Conservation (phyloP, 2,329 filamentous ascomycete species). For the Trichoderma sp. region DNA sequence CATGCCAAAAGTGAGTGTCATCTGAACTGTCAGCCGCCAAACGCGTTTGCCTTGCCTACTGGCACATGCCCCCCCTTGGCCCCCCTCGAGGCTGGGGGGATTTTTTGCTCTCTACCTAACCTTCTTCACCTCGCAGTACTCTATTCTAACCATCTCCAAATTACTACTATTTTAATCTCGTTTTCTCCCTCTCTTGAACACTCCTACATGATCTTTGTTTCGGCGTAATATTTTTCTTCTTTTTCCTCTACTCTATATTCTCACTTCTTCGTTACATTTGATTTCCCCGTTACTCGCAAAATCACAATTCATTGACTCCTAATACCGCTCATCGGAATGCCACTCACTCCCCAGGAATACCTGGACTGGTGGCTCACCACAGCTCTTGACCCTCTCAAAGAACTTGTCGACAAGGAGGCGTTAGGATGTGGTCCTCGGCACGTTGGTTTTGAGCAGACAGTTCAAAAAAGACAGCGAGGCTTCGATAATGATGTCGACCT, state of each 20-base stretch:
- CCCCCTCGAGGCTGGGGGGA: background rate
- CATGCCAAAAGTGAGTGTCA: background rate
- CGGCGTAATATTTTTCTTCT: background rate
- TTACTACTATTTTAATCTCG: background rate
- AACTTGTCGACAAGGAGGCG: conserved; percentile 30
- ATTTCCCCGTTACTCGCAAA: background rate
- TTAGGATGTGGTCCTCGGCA: conserved; percentile 28
- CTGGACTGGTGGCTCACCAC: conserved; percentile 38
- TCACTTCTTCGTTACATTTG: background rate
- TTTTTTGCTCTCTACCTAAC: background rate
- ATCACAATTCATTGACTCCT: background rate
- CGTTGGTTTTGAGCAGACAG: conserved; percentile 37
- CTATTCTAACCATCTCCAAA: background rate
- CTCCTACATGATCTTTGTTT: background rate
- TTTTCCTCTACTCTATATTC: background rate
- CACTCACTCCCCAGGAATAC: conserved; percentile 34
- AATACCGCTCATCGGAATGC: conserved; percentile 30
- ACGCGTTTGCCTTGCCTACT: background rate
- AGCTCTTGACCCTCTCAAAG: conserved; percentile 30
- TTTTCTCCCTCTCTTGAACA: background rate
- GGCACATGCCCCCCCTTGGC: background rate
- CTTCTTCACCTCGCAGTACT: background rate
- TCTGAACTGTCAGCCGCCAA: conserved; percentile 6
- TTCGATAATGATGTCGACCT: conserved; percentile 35
- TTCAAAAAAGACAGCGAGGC: conserved; percentile 33